Evolutionary conservation across 257 asterid genomes (phyloP).

Genomic region (Striga asiatica): DNA sequence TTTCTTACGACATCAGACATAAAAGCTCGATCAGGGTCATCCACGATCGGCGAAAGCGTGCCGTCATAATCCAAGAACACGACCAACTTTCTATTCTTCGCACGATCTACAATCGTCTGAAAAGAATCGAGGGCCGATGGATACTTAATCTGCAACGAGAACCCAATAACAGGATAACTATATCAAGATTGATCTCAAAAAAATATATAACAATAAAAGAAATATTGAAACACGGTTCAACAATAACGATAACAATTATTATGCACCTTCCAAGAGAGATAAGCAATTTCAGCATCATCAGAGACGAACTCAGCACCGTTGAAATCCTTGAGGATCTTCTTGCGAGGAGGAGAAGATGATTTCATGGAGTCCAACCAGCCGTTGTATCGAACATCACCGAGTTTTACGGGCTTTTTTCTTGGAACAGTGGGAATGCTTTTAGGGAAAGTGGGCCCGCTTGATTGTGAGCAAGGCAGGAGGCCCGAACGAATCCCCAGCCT

Average conservation of each 20-base stretch:
- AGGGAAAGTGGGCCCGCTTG: constrained; percentile 40
- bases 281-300: constrained; percentile 47
- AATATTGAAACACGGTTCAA: background rate
- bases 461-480: too few species aligned
- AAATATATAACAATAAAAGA: background rate
- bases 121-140: constrained; percentile 79
- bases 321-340: constrained; percentile 40
- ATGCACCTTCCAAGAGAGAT: constrained; percentile 72
- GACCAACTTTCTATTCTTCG: constrained; percentile 50
- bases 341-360: constrained; percentile 91
- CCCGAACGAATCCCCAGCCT: constrained; percentile 54
- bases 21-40: constrained; percentile 90
- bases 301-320: constrained; percentile 25
- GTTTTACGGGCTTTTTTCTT: constrained; percentile 59
- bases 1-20: constrained; percentile 68
- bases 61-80: constrained; percentile 90
- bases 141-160: constrained; percentile 27
- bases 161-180: too few species aligned
- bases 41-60: constrained; percentile 89
- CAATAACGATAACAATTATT: background rate
- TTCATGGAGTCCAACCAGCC: constrained; percentile 92
- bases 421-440: constrained; percentile 25
- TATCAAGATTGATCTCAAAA: too few species aligned
- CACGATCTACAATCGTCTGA: constrained; percentile 38
- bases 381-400: constrained; percentile 72